A percentile compares a stretch with the other conserved stretches of the same genome.
phyloP scores from a whole-genome alignment of 345 rosid genomes.

The Tarenaya hassleriana region DNA sequence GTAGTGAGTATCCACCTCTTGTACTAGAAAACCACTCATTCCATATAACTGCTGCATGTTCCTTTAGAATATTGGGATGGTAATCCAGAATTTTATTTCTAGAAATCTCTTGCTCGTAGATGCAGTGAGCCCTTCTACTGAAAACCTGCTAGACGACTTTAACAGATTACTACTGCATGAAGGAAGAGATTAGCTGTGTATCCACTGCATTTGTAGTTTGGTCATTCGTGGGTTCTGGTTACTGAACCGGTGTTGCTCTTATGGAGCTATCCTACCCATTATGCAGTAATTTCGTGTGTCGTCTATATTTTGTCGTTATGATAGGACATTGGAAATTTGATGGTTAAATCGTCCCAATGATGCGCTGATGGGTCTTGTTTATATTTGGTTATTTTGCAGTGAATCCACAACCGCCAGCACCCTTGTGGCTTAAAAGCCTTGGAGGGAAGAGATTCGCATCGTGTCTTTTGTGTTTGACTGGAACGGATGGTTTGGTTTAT shows the following conservation, averaged over 20 bases:
- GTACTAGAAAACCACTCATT: background rate
- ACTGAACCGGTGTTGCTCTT: no score
- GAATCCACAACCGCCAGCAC: slow-evolving; percentile 68
- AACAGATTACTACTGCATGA: no score
- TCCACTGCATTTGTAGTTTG: no score
- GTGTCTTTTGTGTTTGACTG: no score
- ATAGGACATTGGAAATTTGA: background rate
- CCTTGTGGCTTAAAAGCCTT: slow-evolving; percentile 40
- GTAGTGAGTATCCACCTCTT: slow-evolving; percentile 34
- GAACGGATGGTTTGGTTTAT: no score
- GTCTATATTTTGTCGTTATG: no score
- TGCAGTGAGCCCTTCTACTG: background rate
- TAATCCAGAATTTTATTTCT: background rate
- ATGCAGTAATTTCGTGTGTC: no score
- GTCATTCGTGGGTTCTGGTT: no score
- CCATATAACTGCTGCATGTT: background rate
- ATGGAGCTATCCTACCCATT: no score
- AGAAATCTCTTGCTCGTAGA: no score
- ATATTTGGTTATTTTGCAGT: slow-evolving; percentile 29
- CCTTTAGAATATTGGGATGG: background rate
- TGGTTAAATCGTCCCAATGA: no score
- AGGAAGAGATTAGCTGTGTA: background rate
- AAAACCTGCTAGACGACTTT: background rate
- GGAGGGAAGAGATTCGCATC: no score
- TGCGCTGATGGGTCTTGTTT: background rate